Percentiles rank a stretch among this genome's conserved stretches.
Evolutionary conservation across 345 rosid species (phyloP).

Genomic region (Brassica napus): Da-Ae NC_063438.1:26714501-26715000

Average conservation of each 20-base stretch:
- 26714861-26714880: constrained; percentile 92
- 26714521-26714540: constrained; percentile 97
- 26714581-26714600: constrained; percentile 91
- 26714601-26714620: constrained; percentile 93
- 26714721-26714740: constrained; percentile 1
- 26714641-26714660: constrained; percentile 94
- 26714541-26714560: constrained; percentile 94
- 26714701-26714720: not conserved
- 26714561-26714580: constrained; percentile 87
- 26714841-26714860: constrained; percentile 94
- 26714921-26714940: constrained; percentile 99
- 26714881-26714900: constrained; percentile 83
- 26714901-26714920: constrained; percentile 92
- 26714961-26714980: constrained; percentile 88
- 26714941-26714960: constrained; percentile 93
- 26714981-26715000: constrained; percentile 89
- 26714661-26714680: constrained; percentile 20
- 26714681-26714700: not conserved
- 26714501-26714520: constrained; percentile 92
- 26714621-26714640: constrained; percentile 96
- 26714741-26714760: constrained; percentile 26
- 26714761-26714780: constrained; percentile 45
- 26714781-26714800: constrained; percentile 94
- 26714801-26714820: constrained; percentile 83
- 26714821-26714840: constrained; percentile 96